Base-by-base conservation (phyloP, 331 rosid genomes). In the Rhamnella rubrinervis region DNA sequence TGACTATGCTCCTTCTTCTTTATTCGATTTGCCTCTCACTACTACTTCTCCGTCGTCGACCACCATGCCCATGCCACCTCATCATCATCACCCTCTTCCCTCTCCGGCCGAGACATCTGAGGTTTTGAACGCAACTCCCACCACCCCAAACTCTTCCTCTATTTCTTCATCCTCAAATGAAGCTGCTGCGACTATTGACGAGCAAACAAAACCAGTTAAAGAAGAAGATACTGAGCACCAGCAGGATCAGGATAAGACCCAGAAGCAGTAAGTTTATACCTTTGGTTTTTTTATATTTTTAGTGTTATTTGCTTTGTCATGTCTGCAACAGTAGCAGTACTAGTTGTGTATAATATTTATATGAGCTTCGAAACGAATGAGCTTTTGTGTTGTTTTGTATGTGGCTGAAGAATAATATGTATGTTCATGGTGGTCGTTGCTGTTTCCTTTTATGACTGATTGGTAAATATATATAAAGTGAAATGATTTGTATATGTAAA, bases 101-200 rank as follows among this genome's bases (percentile, higher is more conserved):
- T 81, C 90, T 0, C 85, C 87, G 47, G 75, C 73, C 13, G 63
- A 92, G 18, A 78, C 82, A 2, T 88, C 95, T 0, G 96, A 91
- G 83, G 92, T 74, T 0, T 16, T 87, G 59, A 91, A 91, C 67
- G 60, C 74, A 19, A 86, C 89, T 49, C 92, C 96, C 4, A 61
- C 89, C 0, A 80, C 96, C 2, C 93, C 96, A 0, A 81, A 87
- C 84, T 91, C 92, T 0, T 77, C 79, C 1, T 91, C 96, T 4
- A 77, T 87, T 68, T 89, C 98, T 6, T 91, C 92, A 0, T 91
- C 90, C 0, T 85, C 95, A 0, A 84, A 84, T 46, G 98, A 85
- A 71, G 82, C 81, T 3, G 73, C 72, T 6, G 55, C 57, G 37
- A 73, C 19, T 55, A 39, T 35, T 12, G 62, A 65, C 6, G 80